Conservation (phyloP, 176 grass and related monocot genomes). For the Avena sativa region DNA sequence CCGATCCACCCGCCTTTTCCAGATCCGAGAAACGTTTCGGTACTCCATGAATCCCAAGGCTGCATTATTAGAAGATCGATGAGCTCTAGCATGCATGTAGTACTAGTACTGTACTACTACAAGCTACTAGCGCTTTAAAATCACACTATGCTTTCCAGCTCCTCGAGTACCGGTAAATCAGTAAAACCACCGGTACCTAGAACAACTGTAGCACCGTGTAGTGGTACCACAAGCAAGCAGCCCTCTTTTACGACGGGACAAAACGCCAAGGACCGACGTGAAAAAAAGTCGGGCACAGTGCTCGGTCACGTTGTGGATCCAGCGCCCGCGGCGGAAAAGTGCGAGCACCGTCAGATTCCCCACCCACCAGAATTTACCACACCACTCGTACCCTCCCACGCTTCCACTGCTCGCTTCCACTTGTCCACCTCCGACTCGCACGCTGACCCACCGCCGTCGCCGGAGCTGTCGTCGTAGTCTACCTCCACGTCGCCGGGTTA, state of each 20-base stretch:
- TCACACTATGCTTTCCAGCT: neutral
- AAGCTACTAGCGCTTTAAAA: too few relatives aligned
- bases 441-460: neutral
- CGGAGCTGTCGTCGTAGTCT: neutral
- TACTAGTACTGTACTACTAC: too few relatives aligned
- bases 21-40: neutral
- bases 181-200: too few relatives aligned
- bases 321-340: constrained; percentile 10
- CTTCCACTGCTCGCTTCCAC: neutral
- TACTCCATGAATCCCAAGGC: neutral
- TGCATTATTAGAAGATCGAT: neutral
- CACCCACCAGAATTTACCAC: constrained; percentile 19
- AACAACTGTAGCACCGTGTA: neutral
- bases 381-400: neutral
- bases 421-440: constrained; percentile 1
- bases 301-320: neutral
- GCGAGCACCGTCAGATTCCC: constrained; percentile 32
- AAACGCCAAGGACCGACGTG: neutral
- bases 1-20: neutral
- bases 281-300: neutral
- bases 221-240: neutral
- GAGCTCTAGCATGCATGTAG: too few relatives aligned
- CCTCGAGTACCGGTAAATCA: neutral
- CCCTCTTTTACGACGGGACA: neutral
- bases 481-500: neutral